Conservation (phyloP, 2,329 filamentous ascomycete genomes). For the Talaromyces sp. region DNA sequence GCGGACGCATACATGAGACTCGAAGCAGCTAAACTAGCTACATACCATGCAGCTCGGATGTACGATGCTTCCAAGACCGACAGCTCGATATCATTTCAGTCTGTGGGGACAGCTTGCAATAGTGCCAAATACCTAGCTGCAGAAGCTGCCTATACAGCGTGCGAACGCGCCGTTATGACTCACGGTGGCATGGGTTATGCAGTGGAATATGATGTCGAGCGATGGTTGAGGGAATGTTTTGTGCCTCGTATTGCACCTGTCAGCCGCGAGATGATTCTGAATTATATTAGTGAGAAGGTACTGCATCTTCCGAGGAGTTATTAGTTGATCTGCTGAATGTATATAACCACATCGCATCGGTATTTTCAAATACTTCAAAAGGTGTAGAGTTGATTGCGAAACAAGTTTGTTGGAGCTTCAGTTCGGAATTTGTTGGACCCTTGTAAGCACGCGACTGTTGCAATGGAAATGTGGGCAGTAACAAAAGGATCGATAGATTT, state of each 20-base stretch:
- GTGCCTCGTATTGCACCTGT: constrained; percentile 62
- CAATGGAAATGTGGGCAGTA: too few relatives aligned
- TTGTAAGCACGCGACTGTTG: too few relatives aligned
- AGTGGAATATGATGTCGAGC: constrained; percentile 58
- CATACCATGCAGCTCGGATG: constrained; percentile 55
- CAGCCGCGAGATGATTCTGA: constrained; percentile 69
- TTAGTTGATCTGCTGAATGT: constrained; percentile 16
- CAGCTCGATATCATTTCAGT: constrained; percentile 48
- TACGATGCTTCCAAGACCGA: constrained; percentile 53
- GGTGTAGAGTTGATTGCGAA: neutral
- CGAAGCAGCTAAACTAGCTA: constrained; percentile 57
- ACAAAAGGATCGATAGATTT: too few relatives aligned
- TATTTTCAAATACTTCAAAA: too few relatives aligned
- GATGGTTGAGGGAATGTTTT: constrained; percentile 57
- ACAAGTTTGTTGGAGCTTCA: too few relatives aligned
- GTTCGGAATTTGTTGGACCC: too few relatives aligned
- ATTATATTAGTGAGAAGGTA: constrained; percentile 50
- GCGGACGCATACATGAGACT: constrained; percentile 57
- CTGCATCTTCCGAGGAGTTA: constrained; percentile 41
- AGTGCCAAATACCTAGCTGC: constrained; percentile 64
- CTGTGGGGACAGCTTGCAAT: constrained; percentile 61
- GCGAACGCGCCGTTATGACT: constrained; percentile 53
- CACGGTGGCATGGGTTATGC: constrained; percentile 62
- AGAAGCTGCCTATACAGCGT: constrained; percentile 57
- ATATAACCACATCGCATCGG: neutral